Conservation (phyloP, 352 stramenopile species). For the Pythium aphanidermatum region DNA sequence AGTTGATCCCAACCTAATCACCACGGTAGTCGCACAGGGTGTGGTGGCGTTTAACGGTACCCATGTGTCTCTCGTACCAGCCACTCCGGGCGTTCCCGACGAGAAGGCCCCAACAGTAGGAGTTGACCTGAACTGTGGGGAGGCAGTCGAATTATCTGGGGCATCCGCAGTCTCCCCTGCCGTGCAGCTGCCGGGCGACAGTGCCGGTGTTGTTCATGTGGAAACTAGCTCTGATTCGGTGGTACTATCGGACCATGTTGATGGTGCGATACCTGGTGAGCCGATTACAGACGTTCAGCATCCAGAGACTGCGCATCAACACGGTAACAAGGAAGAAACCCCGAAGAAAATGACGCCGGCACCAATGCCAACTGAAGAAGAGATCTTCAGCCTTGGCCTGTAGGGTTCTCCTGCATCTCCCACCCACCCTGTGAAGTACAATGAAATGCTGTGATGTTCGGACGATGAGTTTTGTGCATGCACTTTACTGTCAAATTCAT, state of each 20-base stretch:
- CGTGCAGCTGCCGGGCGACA: no score
- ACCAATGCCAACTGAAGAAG: slow-evolving; percentile 35
- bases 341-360: slow-evolving; percentile 6
- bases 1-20: slow-evolving; percentile 7
- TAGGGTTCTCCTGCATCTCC: slow-evolving; percentile 18
- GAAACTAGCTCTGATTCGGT: neutral
- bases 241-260: no score
- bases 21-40: no score
- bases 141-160: slow-evolving; percentile 11
- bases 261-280: no score
- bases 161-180: neutral
- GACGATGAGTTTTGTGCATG: no score
- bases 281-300: neutral
- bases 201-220: neutral
- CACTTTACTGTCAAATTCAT: no score
- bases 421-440: no score
- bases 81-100: neutral
- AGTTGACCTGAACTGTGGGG: slow-evolving; percentile 17
- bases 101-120: neutral
- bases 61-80: neutral
- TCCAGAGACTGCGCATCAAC: slow-evolving; percentile 1
- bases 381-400: slow-evolving; percentile 78
- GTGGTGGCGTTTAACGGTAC: neutral
- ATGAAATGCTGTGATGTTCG: no score
- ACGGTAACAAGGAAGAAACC: slow-evolving; percentile 1